A percentile compares a stretch with the other conserved stretches of the same genome.
Conservation (phyloP, 73 alveolate species). For the Paramecium biaurelia region DNA sequence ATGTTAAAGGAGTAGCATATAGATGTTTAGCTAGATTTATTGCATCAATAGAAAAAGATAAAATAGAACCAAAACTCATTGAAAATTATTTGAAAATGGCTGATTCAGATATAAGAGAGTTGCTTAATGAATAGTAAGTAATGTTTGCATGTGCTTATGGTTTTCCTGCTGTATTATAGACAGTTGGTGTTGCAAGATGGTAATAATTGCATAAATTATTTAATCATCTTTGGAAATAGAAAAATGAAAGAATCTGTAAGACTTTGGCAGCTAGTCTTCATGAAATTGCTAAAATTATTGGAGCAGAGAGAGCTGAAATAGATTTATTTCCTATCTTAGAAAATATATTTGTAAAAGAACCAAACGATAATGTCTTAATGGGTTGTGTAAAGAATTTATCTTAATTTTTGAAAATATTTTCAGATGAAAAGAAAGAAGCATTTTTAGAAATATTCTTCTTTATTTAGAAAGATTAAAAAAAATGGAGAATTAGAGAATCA, state of each 20-base stretch:
- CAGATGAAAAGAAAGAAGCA: slow-evolving; percentile 68
- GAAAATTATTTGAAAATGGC: slow-evolving; percentile 74
- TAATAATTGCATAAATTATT: slow-evolving; percentile 64
- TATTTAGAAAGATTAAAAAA: slow-evolving; percentile 63
- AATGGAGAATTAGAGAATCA: slow-evolving; percentile 73
- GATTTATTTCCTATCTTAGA: slow-evolving; percentile 75
- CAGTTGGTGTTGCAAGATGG: slow-evolving; percentile 75
- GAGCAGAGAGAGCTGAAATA: slow-evolving; percentile 73
- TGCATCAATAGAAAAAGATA: slow-evolving; percentile 65
- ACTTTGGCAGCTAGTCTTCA: slow-evolving; percentile 75
- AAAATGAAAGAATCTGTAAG: slow-evolving; percentile 73
- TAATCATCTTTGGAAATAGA: slow-evolving; percentile 58
- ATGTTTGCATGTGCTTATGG: slow-evolving; percentile 78
- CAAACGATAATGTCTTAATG: slow-evolving; percentile 50
- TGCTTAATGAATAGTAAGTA: slow-evolving; percentile 69
- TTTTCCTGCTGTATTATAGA: slow-evolving; percentile 80
- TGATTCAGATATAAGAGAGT: slow-evolving; percentile 65
- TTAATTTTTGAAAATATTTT: slow-evolving; percentile 65
- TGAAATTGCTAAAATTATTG: slow-evolving; percentile 78
- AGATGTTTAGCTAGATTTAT: slow-evolving; percentile 74
- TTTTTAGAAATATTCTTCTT: slow-evolving; percentile 66
- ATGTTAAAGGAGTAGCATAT: slow-evolving; percentile 77
- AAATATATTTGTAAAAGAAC: slow-evolving; percentile 63
- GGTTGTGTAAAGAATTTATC: slow-evolving; percentile 69
- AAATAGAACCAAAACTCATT: slow-evolving; percentile 70